These are phyloP conservation scores for Fusarium odoratissimum DNA, from an alignment of 2,329 filamentous ascomycete species.

Conservation along the genomic window DNA sequence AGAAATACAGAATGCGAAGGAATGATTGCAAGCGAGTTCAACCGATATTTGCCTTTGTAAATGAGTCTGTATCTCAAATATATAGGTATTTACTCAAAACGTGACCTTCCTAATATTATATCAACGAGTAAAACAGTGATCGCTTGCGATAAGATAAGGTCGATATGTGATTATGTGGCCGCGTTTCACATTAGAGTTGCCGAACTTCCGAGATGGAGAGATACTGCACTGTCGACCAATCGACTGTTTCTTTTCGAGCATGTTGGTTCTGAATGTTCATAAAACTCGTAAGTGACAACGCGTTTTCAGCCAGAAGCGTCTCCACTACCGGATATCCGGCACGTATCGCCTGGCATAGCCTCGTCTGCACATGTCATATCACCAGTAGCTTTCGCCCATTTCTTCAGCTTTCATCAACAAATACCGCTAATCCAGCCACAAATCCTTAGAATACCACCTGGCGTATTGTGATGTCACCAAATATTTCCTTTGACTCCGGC, in stretches of 20 bases:
- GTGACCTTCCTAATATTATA: too few species aligned
- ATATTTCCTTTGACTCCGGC: not conserved
- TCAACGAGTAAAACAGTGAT: too few species aligned
- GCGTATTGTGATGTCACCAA: not conserved
- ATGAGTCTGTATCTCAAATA: rapidly evolving
- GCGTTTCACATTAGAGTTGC: not conserved
- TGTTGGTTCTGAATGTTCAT: not conserved
- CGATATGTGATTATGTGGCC: not conserved
- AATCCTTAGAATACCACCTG: not conserved
- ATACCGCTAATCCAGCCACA: not conserved
- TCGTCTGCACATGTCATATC: not conserved
- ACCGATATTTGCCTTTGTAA: rapidly evolving
- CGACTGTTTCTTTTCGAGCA: not conserved
- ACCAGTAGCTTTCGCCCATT: not conserved
- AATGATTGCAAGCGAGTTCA: not conserved
- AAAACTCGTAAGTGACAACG: not conserved
- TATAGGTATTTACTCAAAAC: rapidly evolving
- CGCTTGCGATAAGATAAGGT: not conserved
- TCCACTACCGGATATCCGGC: not conserved
- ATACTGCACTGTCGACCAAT: not conserved
- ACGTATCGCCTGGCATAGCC: not conserved
- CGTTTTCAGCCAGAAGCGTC: not conserved
- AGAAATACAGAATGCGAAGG: too few species aligned
- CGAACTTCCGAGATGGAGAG: not conserved
- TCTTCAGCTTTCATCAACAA: not conserved